A percentile compares a stretch with the other conserved stretches of the same genome.
Evolutionary conservation across 176 grass and related monocot genomes (phyloP).

Genomic region (Triticum timopheevii): DNA sequence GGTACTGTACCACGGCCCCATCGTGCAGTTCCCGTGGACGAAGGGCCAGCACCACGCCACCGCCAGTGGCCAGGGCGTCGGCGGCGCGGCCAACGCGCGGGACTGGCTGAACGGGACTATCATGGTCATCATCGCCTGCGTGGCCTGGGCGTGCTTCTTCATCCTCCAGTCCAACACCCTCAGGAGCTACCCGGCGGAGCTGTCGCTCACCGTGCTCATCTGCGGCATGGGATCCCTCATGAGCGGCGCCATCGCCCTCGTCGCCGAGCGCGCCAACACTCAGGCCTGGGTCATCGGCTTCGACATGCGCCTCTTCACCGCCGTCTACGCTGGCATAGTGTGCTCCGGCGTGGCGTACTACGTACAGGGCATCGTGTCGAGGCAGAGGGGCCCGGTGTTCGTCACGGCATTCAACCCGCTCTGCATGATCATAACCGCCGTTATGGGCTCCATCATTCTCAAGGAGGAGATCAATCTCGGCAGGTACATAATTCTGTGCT

Average conservation of each 20-base stretch:
- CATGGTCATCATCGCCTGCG: conserved; percentile 51
- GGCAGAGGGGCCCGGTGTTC: conserved; percentile 81
- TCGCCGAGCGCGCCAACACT: conserved; percentile 54
- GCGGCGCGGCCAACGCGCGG: not conserved
- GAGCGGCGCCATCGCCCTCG: conserved; percentile 62
- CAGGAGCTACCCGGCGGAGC: conserved; percentile 65
- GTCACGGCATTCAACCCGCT: conserved; percentile 95
- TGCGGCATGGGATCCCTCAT: conserved; percentile 63
- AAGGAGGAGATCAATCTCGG: conserved; percentile 79
- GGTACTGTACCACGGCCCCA: conserved; percentile 79
- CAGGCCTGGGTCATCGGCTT: conserved; percentile 78
- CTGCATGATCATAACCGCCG: conserved; percentile 93
- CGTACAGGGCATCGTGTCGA: conserved; percentile 79
- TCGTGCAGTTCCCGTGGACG: conserved; percentile 68
- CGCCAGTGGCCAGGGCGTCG: not conserved
- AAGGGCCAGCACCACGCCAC: conserved; percentile 42
- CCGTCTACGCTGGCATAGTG: conserved; percentile 74
- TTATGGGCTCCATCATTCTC: conserved; percentile 80
- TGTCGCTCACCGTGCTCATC: conserved; percentile 72
- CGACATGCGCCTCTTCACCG: conserved; percentile 87
- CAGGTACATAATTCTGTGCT: conserved; percentile 46
- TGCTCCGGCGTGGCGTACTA: conserved; percentile 95
- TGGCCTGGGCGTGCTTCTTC: conserved; percentile 83
- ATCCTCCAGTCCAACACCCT: conserved; percentile 81
- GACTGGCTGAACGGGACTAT: conserved; percentile 74